A percentile compares a stretch with the other conserved stretches of the same genome.
Evolutionary conservation across 148 eudicot genomes (phyloP).

Genomic region (Spergularia marina): DNA sequence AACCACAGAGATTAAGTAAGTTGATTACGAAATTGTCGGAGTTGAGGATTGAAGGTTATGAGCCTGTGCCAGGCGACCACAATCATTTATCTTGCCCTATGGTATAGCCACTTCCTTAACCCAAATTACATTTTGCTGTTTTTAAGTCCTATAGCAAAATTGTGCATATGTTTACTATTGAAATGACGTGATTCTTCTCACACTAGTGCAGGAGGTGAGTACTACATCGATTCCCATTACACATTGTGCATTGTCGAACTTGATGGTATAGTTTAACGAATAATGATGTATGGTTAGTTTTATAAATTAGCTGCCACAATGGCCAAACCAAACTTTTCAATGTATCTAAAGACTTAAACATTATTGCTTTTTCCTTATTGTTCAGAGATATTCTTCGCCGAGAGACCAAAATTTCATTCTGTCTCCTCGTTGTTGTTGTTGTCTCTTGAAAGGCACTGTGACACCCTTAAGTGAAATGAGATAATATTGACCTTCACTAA

Average conservation of each 20-base stretch:
- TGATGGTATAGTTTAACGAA: not conserved
- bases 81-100: constrained; percentile 47
- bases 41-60: constrained; percentile 44
- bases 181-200: not conserved
- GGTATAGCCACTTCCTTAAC: constrained; percentile 33
- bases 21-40: constrained; percentile 46
- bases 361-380: not conserved
- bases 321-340: not conserved
- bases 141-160: not conserved
- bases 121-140: not conserved
- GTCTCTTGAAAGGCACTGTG: not conserved
- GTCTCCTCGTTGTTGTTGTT: not conserved
- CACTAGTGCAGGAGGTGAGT: not conserved
- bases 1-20: constrained; percentile 14
- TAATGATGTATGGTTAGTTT: not conserved
- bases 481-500: too few relatives aligned
- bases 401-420: not conserved
- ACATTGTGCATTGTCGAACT: not conserved
- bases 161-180: not conserved
- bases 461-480: too few relatives aligned
- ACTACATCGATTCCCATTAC: not conserved
- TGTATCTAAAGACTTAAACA: not conserved
- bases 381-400: not conserved
- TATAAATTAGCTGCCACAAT: not conserved
- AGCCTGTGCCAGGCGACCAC: constrained; percentile 53